These are phyloP conservation scores for Saccharomycopsis microspora DNA, from an alignment of 805 yeast genomes.

Conservation along the genomic window DNA sequence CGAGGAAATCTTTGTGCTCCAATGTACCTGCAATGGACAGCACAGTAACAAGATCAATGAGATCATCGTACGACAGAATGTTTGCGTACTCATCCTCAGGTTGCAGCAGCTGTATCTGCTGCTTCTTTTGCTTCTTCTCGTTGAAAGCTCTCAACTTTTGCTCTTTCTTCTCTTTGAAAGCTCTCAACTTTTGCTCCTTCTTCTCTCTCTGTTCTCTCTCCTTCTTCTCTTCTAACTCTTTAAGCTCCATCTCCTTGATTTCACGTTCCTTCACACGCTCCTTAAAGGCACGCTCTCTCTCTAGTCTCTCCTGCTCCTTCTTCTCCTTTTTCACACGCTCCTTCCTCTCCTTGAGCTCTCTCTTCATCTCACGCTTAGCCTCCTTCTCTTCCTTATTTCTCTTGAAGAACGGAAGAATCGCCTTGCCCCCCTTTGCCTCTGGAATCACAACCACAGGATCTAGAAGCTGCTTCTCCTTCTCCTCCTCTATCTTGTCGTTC, in stretches of 20 bases:
- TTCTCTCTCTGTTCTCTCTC: slow-evolving; percentile 1
- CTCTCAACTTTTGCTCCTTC: neutral
- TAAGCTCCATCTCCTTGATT: neutral
- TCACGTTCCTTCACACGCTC: neutral
- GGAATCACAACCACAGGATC: neutral
- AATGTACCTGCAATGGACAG: slow-evolving; percentile 14
- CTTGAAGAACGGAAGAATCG: neutral
- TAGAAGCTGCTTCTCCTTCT: neutral
- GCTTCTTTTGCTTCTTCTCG: neutral
- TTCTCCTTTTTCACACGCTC: neutral
- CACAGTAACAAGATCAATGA: slow-evolving; percentile 8
- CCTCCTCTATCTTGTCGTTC: neutral
- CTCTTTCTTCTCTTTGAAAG: neutral
- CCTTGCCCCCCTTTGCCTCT: neutral
- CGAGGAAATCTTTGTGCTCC: slow-evolving; percentile 11
- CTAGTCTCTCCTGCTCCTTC: neutral
- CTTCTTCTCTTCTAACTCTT: neutral
- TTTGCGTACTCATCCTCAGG: slow-evolving; percentile 7
- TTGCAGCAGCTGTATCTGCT: neutral
- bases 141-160: neutral
- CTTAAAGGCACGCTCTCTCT: neutral
- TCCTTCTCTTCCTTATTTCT: neutral
- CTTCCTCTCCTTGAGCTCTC: neutral
- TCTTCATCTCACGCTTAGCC: neutral
- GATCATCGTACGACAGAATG: slow-evolving; percentile 3